Conservation (phyloP, 106 monocot species). For the Amphibolis antarctica region DNA sequence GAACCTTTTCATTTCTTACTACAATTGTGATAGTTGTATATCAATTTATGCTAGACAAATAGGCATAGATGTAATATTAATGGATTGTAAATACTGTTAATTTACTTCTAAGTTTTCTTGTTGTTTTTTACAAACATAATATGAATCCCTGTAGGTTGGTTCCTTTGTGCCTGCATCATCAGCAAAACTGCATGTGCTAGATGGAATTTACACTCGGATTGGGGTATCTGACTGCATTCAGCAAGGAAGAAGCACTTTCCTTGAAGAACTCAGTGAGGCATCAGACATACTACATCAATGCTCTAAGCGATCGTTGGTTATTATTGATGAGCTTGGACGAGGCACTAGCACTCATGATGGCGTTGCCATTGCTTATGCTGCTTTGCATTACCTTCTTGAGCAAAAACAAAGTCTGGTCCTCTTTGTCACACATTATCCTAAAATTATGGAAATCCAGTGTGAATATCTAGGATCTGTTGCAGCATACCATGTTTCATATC, state of each 20-base stretch:
- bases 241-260: slow-evolving; percentile 83
- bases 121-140: slow-evolving; percentile 7
- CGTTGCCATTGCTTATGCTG: slow-evolving; percentile 87
- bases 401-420: slow-evolving; percentile 70
- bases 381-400: slow-evolving; percentile 59
- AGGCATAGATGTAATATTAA: too few relatives aligned
- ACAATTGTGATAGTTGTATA: too few relatives aligned
- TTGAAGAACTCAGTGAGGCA: slow-evolving; percentile 80
- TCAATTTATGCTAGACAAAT: too few relatives aligned
- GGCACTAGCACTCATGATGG: slow-evolving; percentile 98
- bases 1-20: too few relatives aligned
- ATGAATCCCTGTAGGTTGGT: slow-evolving; percentile 74
- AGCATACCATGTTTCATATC: slow-evolving; percentile 81
- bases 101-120: not conserved
- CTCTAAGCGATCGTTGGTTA: slow-evolving; percentile 73
- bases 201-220: slow-evolving; percentile 87
- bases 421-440: slow-evolving; percentile 94
- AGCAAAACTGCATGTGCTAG: slow-evolving; percentile 65
- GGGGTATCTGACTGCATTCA: slow-evolving; percentile 87
- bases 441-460: slow-evolving; percentile 56
- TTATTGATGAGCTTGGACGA: slow-evolving; percentile 94
- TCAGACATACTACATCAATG: slow-evolving; percentile 57
- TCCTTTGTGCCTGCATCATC: slow-evolving; percentile 96
- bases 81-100: too few relatives aligned
- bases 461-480: slow-evolving; percentile 61